Base-by-base conservation (phyloP, 495 filamentous ascomycete genomes). In the Xylaria nigripes region DNA sequence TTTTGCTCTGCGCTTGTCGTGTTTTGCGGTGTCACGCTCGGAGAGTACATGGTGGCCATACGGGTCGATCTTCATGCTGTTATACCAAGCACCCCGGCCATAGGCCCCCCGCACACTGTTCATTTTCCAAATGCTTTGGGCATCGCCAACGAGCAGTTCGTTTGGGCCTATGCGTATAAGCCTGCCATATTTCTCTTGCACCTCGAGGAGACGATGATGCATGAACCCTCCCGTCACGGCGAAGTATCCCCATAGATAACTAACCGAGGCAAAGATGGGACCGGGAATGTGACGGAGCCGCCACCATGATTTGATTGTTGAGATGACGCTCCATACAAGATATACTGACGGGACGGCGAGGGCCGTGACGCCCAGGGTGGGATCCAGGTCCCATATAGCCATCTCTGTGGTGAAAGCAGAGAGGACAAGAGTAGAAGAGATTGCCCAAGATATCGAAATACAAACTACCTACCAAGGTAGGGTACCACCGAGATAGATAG, bases 201-300 rank as follows among this genome's bases (percentile, higher is more conserved):
- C 54, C 18, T 55, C 36, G 18, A 56, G 56, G 12, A 60, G 45
- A 13, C 47, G 53, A 19, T 48, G 51, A 22, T 65, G 48, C 48
- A 56, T 56, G 6, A 45, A 48, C 8, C 56, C 62, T 3, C 47
- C 53, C 15, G 6, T 42, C 53, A 60, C 56, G 16, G 45, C 47
- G 12, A 62, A 56, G 22, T 50, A 60, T 1, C 55, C 54, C 80
- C 82, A 86, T 18, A 78, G 57, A 22, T 75, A 71, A 6, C 77
- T 80, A 56, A 83, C 76, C 1, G 75, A 73, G 18, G 82, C 73
- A 42, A 75, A 64, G 38, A 71, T 68, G 0, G 81, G 82, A 13
- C 80, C 81, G 0, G 75, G 73, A 45, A 86, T 67, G 24, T 69
- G 57, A 18, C 66, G 64, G 1, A 83, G 68, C 8, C 62, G 62